A percentile compares a stretch with the other conserved stretches of the same genome.
phyloP scores from a whole-genome alignment of 179 eudicot species.

The Patellifolia procumbens region DNA sequence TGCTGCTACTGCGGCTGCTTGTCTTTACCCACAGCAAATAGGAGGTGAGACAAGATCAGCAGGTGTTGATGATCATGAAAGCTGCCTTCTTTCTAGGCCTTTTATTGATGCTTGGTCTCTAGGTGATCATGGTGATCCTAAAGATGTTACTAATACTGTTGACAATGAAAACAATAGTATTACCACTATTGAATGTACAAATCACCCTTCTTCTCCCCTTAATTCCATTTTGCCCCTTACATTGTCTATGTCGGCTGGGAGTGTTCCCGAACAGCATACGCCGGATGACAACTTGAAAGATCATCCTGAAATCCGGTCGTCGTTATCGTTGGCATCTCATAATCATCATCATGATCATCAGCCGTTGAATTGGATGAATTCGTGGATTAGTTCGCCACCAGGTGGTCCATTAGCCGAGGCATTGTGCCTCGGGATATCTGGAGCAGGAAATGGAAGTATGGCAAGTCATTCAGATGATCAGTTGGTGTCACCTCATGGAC shows the following conservation, averaged over 20 bases:
- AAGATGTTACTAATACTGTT: constrained; percentile 13
- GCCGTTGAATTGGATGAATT: constrained; percentile 34
- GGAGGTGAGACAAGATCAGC: not conserved
- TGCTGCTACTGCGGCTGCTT: constrained; percentile 25
- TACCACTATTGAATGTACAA: constrained; percentile 23
- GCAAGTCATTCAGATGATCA: constrained; percentile 21
- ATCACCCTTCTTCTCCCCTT: constrained; percentile 28
- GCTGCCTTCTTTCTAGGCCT: constrained; percentile 37
- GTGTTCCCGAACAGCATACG: constrained; percentile 20
- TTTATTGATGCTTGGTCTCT: constrained; percentile 75
- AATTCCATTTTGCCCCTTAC: constrained; percentile 48
- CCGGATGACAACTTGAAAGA: constrained; percentile 5
- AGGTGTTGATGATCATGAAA: constrained; percentile 4
- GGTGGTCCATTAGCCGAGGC: constrained; percentile 81
- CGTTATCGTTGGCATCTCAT: not conserved
- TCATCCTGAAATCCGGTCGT: constrained; percentile 1
- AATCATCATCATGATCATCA: constrained; percentile 17
- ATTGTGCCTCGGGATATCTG: constrained; percentile 53
- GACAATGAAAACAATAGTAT: not conserved
- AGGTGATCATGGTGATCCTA: constrained; percentile 27
- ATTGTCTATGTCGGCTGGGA: constrained; percentile 48
- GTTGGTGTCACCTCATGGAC: constrained; percentile 44
- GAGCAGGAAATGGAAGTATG: constrained; percentile 23
- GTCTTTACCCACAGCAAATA: constrained; percentile 35
- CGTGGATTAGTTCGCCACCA: constrained; percentile 50